Conservation (phyloP, 345 rosid genomes). For the Nasturtium officinale region DNA sequence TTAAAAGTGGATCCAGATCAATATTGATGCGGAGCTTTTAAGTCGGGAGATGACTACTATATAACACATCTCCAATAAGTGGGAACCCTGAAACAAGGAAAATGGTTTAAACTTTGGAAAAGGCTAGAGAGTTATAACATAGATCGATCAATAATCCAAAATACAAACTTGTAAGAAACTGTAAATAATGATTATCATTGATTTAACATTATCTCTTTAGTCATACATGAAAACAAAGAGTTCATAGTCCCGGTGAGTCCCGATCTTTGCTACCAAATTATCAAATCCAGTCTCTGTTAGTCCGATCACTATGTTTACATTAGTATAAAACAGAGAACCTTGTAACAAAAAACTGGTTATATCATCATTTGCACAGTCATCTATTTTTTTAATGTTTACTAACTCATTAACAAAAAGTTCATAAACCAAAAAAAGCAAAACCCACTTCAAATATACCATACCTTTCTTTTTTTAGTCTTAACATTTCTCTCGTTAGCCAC, state of each 20-base stretch:
- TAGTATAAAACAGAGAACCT: too few relatives aligned
- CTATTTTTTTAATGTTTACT: too few relatives aligned
- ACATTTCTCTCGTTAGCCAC: slow-evolving; percentile 35
- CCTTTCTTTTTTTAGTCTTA: slow-evolving; percentile 34
- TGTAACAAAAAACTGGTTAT: too few relatives aligned
- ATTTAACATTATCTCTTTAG: background rate
- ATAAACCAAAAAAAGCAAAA: background rate
- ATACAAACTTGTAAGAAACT: background rate
- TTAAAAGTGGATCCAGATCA: background rate
- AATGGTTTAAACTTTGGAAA: background rate
- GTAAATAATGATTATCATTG: background rate
- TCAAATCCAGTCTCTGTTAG: too few relatives aligned
- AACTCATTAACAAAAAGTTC: too few relatives aligned
- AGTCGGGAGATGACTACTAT: background rate
- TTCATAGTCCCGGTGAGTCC: background rate
- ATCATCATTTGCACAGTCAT: too few relatives aligned
- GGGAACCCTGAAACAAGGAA: background rate
- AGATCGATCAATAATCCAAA: background rate
- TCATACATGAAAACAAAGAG: background rate
- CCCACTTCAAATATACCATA: slow-evolving; percentile 32
- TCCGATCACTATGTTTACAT: too few relatives aligned
- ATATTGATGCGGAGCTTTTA: background rate
- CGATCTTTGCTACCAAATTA: background rate
- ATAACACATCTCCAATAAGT: background rate
- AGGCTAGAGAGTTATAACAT: background rate